phyloP scores from a whole-genome alignment of 108 stramenopile species.

The Nitzschia inconspicua region DNA sequence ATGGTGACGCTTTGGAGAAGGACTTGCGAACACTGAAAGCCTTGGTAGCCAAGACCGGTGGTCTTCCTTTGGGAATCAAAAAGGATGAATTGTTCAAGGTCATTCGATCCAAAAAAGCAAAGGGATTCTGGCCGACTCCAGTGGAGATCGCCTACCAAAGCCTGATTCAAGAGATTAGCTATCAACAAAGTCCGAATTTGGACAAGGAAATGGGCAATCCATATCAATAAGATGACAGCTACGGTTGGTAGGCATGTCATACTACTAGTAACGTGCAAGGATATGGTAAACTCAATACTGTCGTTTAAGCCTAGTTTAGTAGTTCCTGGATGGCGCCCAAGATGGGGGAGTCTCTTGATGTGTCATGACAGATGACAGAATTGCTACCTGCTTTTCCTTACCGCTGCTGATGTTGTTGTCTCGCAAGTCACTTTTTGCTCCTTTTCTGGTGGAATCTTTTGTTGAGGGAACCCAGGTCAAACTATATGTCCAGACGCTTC shows the following conservation, averaged over 20 bases:
- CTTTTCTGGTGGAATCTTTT: no score
- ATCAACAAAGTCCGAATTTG: constrained; percentile 79
- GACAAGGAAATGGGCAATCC: constrained; percentile 72
- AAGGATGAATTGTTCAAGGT: constrained; percentile 78
- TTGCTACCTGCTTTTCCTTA: no score
- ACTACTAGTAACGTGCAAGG: no score
- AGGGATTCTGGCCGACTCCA: constrained; percentile 73
- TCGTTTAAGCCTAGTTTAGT: no score
- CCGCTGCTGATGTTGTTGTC: no score
- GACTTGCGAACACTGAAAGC: constrained; percentile 57
- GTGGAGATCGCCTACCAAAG: constrained; percentile 84
- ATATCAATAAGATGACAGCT: constrained; percentile 16
- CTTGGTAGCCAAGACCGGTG: constrained; percentile 50
- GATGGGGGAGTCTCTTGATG: no score
- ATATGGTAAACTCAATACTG: no score
- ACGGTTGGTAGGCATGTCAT: not conserved
- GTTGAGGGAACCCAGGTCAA: no score
- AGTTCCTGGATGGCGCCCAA: no score
- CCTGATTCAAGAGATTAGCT: constrained; percentile 60
- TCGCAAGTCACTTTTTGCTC: no score
- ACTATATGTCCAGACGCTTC: no score
- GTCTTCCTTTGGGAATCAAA: constrained; percentile 79
- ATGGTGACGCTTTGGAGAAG: constrained; percentile 43
- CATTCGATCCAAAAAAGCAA: constrained; percentile 77
- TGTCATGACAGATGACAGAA: no score